Conservation (phyloP, 345 rosid species). For the Camelina neglecta region DNA sequence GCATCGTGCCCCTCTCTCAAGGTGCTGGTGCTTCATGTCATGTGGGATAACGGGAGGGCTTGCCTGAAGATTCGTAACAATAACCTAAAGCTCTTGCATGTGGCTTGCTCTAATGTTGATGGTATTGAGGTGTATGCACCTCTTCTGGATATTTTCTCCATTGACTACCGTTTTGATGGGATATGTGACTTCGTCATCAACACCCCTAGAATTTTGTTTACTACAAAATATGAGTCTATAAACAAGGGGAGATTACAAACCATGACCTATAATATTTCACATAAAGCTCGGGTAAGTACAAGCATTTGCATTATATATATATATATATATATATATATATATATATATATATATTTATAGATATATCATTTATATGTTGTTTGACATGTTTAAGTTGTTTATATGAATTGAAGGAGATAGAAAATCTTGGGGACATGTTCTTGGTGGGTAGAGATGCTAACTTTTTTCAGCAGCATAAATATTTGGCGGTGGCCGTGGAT, state of each 20-base stretch:
- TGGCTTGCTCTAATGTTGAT: neutral
- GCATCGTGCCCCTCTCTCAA: slow-evolving; percentile 23
- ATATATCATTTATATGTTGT: neutral
- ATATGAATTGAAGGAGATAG: slow-evolving; percentile 17
- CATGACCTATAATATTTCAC: slow-evolving; percentile 1
- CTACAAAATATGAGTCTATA: neutral
- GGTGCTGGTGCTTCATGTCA: neutral
- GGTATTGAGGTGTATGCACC: neutral
- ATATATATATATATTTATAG: too few species aligned
- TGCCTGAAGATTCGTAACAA: slow-evolving; percentile 22
- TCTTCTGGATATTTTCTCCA: slow-evolving; percentile 17
- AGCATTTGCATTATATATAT: neutral
- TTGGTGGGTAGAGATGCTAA: neutral
- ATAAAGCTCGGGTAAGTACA: slow-evolving; percentile 9
- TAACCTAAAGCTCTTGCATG: slow-evolving; percentile 11
- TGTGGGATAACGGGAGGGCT: neutral
- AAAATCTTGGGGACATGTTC: neutral
- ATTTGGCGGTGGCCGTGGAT: slow-evolving; percentile 19
- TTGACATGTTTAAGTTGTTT: neutral
- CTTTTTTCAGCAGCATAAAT: neutral
- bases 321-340: neutral
- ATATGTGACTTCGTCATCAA: neutral
- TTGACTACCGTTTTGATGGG: neutral
- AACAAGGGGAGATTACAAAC: neutral
- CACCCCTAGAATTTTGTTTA: neutral